Base-by-base conservation (phyloP, 106 monocot species). In the Phalaenopsis aphrodite region DNA sequence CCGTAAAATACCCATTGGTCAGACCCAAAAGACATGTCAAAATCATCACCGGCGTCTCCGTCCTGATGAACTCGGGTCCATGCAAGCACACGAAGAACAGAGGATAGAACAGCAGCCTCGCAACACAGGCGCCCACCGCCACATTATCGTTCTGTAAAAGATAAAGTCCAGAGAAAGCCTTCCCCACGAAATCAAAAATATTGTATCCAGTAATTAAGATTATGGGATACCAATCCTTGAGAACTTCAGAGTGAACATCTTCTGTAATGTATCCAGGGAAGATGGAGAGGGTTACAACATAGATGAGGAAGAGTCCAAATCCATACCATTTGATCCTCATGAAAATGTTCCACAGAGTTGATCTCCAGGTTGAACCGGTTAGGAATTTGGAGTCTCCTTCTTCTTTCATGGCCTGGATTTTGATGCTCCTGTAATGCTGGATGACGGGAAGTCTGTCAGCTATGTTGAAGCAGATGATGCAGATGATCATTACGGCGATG, bases 261-360 rank as follows among this genome's bases (percentile, higher is more conserved):
- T 90, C 89, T 12, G 89, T 90, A 39, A 90, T 85, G 61, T 83
- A 90, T 38, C 89, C 89, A 5, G 89, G 89, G 61, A 90, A 90
- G 19, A 90, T 87, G 9, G 89, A 90, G 5, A 90, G 81, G 1
- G 89, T 90, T 16, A 90, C 85, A 0, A 77, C 72, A 12, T 90
- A 90, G 5, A 87, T 87, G 24, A 90, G 79, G 56, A 79, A 52
- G 39, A 90, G 55, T 42, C 89, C 89, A n/a, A 87, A 83, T 0
- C 89, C 89, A 55, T 75, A 79, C 83, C 78, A 85, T 79, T 90
- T 90, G 58, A 85, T 55, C 67, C 84, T 85, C 12, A 80, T 77
- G 1, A 87, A 68, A 43, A 90, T 87, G 14, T 49, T 43, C 85
- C 83, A 85, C 45, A 90, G 41, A 41, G 80, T 90, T 41, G 80